Percentiles rank a stretch among this genome's conserved stretches.
phyloP scores from a whole-genome alignment of 257 asterid genomes.

The Fraxinus cuspidata region DNA sequence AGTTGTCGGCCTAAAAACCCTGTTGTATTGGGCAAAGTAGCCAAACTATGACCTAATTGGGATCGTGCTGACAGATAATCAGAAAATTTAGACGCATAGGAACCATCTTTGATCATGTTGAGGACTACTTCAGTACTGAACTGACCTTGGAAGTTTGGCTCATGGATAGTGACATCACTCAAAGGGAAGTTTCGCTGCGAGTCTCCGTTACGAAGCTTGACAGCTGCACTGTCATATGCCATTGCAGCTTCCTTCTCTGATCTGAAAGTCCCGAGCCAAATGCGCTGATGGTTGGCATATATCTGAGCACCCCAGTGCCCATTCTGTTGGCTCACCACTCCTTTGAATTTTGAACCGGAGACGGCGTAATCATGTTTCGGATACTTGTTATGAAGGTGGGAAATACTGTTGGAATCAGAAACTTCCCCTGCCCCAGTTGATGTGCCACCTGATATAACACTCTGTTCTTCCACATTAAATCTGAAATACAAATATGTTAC shows the following conservation, averaged over 20 bases:
- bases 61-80: slow-evolving; percentile 40
- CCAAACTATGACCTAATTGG: slow-evolving; percentile 4
- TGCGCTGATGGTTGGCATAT: slow-evolving; percentile 52
- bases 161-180: slow-evolving; percentile 41
- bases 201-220: slow-evolving; percentile 44
- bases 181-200: slow-evolving; percentile 54
- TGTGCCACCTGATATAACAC: slow-evolving; percentile 25
- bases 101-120: slow-evolving; percentile 71
- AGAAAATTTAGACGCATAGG: slow-evolving; percentile 43
- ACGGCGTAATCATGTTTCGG: not conserved
- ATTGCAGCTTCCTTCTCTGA: slow-evolving; percentile 66
- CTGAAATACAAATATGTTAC: not conserved
- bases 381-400: slow-evolving; percentile 14
- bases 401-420: slow-evolving; percentile 39
- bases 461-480: slow-evolving; percentile 39
- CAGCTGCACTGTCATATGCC: slow-evolving; percentile 75
- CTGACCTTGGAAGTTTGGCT: slow-evolving; percentile 53
- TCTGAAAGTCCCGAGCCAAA: slow-evolving; percentile 72
- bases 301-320: slow-evolving; percentile 83
- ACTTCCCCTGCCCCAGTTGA: slow-evolving; percentile 30
- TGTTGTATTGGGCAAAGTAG: not conserved
- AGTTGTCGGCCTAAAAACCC: slow-evolving; percentile 27
- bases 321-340: slow-evolving; percentile 56
- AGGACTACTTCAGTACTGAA: slow-evolving; percentile 47
- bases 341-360: slow-evolving; percentile 45